phyloP scores from a whole-genome alignment of 495 filamentous ascomycete species.

The Neurospora sublineolata region DNA sequence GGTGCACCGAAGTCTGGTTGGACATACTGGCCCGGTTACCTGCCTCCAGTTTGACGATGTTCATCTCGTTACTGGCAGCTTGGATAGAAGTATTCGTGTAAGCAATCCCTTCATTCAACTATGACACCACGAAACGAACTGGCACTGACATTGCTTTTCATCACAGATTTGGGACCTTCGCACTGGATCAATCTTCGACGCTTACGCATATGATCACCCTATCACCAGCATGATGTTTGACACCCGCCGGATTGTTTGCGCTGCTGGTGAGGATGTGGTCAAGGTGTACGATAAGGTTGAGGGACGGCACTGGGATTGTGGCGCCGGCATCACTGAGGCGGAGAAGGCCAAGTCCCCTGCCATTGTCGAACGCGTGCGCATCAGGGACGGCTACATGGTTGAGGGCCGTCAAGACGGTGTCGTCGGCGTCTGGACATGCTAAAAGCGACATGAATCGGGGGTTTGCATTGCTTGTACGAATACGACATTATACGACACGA shows the following conservation, averaged over 20 bases:
- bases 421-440: conserved; percentile 89
- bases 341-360: conserved; percentile 50
- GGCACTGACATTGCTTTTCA: not conserved
- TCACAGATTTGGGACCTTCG: conserved; percentile 94
- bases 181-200: conserved; percentile 90
- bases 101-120: conserved; percentile 25
- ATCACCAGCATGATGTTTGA: conserved; percentile 99
- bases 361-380: conserved; percentile 75
- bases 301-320: conserved; percentile 93
- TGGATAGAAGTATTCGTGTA: conserved; percentile 90
- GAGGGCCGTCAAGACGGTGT: conserved; percentile 83
- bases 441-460: conserved; percentile 4
- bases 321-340: conserved; percentile 57
- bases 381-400: conserved; percentile 88
- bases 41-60: conserved; percentile 94
- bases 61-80: conserved; percentile 86
- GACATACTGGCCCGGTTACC: conserved; percentile 91
- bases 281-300: conserved; percentile 98
- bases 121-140: not conserved
- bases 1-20: conserved; percentile 90
- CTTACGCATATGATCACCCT: conserved; percentile 87
- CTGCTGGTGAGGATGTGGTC: conserved; percentile 81
- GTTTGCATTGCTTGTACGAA: not conserved
- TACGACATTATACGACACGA: not conserved
- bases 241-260: conserved; percentile 75